These are phyloP conservation scores for Simplicillium sp. DNA, from an alignment of 2,329 filamentous ascomycete genomes.

Conservation along the genomic window DNA sequence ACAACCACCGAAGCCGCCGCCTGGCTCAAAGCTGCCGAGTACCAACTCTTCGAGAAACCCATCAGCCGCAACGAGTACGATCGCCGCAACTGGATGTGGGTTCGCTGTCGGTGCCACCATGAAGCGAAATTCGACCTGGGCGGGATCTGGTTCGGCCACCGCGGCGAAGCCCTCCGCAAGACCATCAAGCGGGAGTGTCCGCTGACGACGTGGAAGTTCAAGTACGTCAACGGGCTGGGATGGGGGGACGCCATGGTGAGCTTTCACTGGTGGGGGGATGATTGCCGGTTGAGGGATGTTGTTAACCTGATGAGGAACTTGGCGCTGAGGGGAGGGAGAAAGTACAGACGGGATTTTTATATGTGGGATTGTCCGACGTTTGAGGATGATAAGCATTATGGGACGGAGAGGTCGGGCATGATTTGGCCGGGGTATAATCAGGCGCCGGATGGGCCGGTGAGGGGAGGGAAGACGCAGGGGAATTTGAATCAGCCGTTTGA, in stretches of 20 bases:
- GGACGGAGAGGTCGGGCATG: not conserved
- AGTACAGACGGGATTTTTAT: conserved; percentile 1
- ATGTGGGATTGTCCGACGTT: conserved; percentile 4
- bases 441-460: not conserved
- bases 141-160: not conserved
- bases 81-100: conserved; percentile 2
- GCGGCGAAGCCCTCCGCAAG: not conserved
- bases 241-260: conserved; percentile 3
- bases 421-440: not conserved
- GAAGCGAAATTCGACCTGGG: not conserved
- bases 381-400: not conserved
- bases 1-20: not conserved
- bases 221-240: conserved; percentile 8
- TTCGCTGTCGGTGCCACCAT: not conserved
- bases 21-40: not conserved
- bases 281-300: not conserved
- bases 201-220: conserved; percentile 6
- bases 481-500: not conserved
- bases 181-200: conserved; percentile 1
- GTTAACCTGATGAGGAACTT: not conserved
- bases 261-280: not conserved
- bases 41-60: not conserved
- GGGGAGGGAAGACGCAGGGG: not conserved
- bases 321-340: not conserved
- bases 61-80: not conserved